These are phyloP conservation scores for Nevesoporus exiguus DNA, from an alignment of 768 basidiomycete species.

Conservation along the genomic window DNA sequence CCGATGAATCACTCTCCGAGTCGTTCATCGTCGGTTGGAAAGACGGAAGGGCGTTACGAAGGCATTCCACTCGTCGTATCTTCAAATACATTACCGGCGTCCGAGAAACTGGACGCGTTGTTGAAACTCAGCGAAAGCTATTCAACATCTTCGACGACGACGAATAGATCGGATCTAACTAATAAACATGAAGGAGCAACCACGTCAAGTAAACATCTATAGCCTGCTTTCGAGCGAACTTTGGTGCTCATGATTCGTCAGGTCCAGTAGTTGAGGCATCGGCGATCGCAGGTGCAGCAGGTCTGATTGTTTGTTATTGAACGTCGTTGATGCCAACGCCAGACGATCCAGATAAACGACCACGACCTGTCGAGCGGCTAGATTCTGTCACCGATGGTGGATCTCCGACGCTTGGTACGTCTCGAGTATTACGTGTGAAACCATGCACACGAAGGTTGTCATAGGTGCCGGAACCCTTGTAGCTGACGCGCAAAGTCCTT, in stretches of 20 bases:
- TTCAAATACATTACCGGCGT: conserved; percentile 12
- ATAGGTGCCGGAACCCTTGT: conserved; percentile 11
- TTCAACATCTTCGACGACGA: conserved; percentile 15
- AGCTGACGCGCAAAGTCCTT: not conserved
- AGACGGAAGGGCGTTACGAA: conserved; percentile 18
- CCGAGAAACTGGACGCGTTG: conserved; percentile 26
- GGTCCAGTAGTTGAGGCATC: conserved; percentile 24
- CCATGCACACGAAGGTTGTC: conserved; percentile 2
- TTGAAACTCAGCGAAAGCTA: conserved; percentile 21
- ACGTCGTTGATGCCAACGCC: conserved; percentile 10
- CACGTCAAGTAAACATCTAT: conserved; percentile 22
- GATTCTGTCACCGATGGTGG: not conserved
- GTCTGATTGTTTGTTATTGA: not conserved
- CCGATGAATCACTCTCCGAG: conserved; percentile 34
- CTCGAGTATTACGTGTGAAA: conserved; percentile 1
- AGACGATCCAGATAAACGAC: conserved; percentile 13
- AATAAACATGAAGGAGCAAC: conserved; percentile 24
- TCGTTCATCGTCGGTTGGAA: conserved; percentile 37
- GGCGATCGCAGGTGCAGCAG: conserved; percentile 16
- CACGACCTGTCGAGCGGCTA: not conserved
- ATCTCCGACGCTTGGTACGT: conserved; percentile 15
- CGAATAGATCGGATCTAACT: not conserved
- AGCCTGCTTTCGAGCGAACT: not conserved
- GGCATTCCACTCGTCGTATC: conserved; percentile 18
- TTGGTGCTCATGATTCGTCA: conserved; percentile 13